Base-by-base conservation (phyloP, 495 filamentous ascomycete species). In the Podospora appendiculata region DNA sequence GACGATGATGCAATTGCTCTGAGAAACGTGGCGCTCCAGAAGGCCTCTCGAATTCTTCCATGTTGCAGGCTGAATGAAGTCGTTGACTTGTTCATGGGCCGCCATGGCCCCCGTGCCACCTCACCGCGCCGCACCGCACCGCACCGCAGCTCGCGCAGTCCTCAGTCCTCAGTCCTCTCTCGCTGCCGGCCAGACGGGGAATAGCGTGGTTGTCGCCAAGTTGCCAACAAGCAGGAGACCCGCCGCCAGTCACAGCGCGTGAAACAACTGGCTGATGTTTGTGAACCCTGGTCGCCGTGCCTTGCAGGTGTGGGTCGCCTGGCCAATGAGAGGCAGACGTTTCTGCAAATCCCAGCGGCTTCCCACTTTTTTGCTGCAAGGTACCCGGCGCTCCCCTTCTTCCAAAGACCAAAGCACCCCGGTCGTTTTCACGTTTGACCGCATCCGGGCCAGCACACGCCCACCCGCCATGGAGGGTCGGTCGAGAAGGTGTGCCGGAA, bases 251-350 rank as follows among this genome's bases (percentile, higher is more conserved):
- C 48, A 47, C 48, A 42, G 36, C 43, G 32, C 12, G 12, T 48
- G 44, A 56, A 56, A 56, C 54, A 52, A 56, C 54, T 58, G 45
- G 55, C 51, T 49, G 48, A 36, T 34, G 41, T 41, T 47, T 57
- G 51, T 60, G 38, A 17, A 34, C 13, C 41, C 8, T 32, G 45
- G 49, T 32, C 51, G 47, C 54, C 41, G 54, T 57, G 48, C 55
- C 51, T 60, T 60, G 55, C 55, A 60, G 51, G 41, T 41, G 41
- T 47, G 39, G 46, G n/a, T 14, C 16, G 11, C 18, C 44, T 6
- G 33, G n/a, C 58, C 58, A 60, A 60, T 60, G n/a, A 46, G 6
- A 12, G 8, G 0, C 38, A 4, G 19, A 14, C 25, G 41, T 17
- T 19, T 11, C 12, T 18, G 16, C 54, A 53, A 36, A 25, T 42